A percentile compares a stretch with the other conserved stretches of the same genome.
Evolutionary conservation across 2,329 filamentous ascomycete genomes (phyloP).

Genomic region (Simplicillium aogashimaense): DNA sequence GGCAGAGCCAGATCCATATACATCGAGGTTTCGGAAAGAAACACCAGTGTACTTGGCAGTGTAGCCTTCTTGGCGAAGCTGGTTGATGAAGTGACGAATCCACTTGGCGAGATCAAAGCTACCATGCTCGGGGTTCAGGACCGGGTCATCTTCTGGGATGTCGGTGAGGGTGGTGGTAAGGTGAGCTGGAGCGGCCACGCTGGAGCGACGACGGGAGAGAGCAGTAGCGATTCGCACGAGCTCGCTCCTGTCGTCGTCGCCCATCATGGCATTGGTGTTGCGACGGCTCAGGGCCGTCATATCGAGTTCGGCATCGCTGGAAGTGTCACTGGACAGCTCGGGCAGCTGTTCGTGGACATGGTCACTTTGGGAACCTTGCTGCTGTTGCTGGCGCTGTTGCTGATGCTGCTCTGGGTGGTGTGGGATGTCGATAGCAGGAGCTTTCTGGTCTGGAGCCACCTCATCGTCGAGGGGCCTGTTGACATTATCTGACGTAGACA

Average conservation of each 20-base stretch:
- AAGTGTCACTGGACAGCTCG: background rate
- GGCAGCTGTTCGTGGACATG: too few relatives aligned
- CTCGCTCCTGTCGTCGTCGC: slow-evolving; percentile 22
- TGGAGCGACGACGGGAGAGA: slow-evolving; percentile 23
- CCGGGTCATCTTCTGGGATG: slow-evolving; percentile 32
- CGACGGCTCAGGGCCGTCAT: slow-evolving; percentile 2
- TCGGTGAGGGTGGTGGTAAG: slow-evolving; percentile 31
- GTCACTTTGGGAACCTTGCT: too few relatives aligned
- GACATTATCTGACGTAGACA: too few relatives aligned
- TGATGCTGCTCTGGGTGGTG: too few relatives aligned
- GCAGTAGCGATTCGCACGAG: slow-evolving; percentile 28
- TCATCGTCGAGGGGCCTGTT: too few relatives aligned
- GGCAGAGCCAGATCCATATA: slow-evolving; percentile 56
- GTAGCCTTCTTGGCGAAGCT: slow-evolving; percentile 45
- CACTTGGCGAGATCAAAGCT: slow-evolving; percentile 32
- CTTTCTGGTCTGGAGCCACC: too few relatives aligned
- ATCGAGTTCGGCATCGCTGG: background rate
- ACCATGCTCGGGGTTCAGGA: slow-evolving; percentile 24
- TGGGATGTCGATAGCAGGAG: too few relatives aligned
- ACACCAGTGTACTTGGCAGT: slow-evolving; percentile 46
- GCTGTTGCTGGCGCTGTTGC: too few relatives aligned
- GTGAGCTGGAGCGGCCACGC: slow-evolving; percentile 6
- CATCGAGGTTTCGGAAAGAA: slow-evolving; percentile 53
- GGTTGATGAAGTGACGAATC: slow-evolving; percentile 25
- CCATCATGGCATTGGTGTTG: slow-evolving; percentile 14